phyloP scores from a whole-genome alignment of 23 red algal species.

The Chondrus crispus region DNA sequence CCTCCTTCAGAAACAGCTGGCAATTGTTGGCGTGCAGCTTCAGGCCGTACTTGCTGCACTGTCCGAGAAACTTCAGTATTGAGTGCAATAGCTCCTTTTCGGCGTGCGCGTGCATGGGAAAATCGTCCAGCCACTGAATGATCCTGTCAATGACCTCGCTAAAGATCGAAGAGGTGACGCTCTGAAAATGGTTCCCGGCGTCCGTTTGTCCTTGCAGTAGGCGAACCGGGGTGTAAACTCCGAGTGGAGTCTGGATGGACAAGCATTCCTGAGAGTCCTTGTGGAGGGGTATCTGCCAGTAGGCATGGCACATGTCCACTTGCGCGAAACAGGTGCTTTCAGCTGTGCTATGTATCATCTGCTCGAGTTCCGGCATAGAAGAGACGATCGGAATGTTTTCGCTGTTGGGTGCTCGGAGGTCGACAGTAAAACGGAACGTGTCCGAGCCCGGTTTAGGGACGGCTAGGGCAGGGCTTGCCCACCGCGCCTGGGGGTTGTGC shows the following conservation, averaged over 20 bases:
- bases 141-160: not conserved
- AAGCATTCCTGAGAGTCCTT: not conserved
- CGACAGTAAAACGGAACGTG: not conserved
- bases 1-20: not conserved
- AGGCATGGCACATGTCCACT: not conserved
- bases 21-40: not conserved
- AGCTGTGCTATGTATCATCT: not conserved
- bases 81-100: not conserved
- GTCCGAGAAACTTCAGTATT: not conserved
- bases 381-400: not conserved
- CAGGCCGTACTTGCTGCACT: not conserved
- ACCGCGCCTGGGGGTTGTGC: slow-evolving; percentile 2
- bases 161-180: not conserved
- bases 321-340: not conserved
- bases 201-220: slow-evolving; percentile 34
- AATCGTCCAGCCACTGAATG: slow-evolving; percentile 38
- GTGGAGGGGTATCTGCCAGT: not conserved
- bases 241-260: slow-evolving; percentile 14
- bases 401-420: not conserved
- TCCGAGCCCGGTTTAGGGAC: not conserved
- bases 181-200: slow-evolving; percentile 29
- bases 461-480: not conserved
- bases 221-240: not conserved
- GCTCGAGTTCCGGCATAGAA: not conserved
- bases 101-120: not conserved